Conservation (phyloP, 225 moss, liverwort and hornwort genomes). For the Marchantia polymorpha region DNA sequence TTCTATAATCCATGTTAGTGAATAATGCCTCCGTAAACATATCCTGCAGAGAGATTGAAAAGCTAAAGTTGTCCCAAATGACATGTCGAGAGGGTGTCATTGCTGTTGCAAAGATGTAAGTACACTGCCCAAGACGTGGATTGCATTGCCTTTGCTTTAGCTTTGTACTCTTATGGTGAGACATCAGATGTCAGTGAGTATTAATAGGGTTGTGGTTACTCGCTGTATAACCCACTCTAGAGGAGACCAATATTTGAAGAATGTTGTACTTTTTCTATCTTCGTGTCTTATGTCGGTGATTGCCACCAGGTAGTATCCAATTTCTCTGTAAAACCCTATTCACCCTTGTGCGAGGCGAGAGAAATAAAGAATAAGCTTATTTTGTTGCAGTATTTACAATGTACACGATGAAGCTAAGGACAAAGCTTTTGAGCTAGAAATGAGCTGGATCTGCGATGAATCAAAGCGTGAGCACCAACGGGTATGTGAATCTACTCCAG, state of each 20-base stretch:
- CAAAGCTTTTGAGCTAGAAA: constrained; percentile 95
- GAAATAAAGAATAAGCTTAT: background rate
- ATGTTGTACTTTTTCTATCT: too few species aligned
- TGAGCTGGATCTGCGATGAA: constrained; percentile 96
- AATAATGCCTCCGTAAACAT: background rate
- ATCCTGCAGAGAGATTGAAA: constrained; percentile 71
- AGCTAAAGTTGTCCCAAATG: constrained; percentile 76
- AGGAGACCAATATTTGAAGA: too few species aligned
- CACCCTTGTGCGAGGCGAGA: background rate
- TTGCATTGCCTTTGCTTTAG: background rate
- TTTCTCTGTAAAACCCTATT: too few species aligned
- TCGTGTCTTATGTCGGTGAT: background rate
- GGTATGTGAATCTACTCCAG: constrained; percentile 31
- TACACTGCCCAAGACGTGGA: background rate
- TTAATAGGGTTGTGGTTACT: too few species aligned
- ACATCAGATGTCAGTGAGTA: too few species aligned
- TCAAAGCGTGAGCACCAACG: constrained; percentile 80
- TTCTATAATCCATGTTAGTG: background rate
- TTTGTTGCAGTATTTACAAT: constrained; percentile 54
- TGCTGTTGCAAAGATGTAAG: constrained; percentile 90
- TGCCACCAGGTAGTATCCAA: too few species aligned
- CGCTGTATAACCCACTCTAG: too few species aligned
- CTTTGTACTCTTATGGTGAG: too few species aligned
- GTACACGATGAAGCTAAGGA: constrained; percentile 98
- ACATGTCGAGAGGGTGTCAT: constrained; percentile 88